A percentile compares a stretch with the other conserved stretches of the same genome.
phyloP scores from a whole-genome alignment of 176 grass and related monocot genomes.

The Aechmea fasciata region DNA sequence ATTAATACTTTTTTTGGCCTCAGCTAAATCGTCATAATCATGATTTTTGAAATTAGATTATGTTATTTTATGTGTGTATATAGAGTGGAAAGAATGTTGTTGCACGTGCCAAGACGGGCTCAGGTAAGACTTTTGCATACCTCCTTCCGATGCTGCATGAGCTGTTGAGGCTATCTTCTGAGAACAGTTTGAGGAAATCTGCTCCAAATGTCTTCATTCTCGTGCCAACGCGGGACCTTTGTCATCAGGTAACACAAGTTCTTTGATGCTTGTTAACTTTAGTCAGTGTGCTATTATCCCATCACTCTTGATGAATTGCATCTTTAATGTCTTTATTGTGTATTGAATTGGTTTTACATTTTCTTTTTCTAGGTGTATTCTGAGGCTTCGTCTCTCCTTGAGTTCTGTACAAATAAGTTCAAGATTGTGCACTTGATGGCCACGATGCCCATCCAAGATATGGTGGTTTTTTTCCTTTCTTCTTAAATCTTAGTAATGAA shows the following conservation, averaged over 20 bases:
- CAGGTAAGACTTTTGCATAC: slow-evolving; percentile 86
- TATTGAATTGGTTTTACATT: background rate
- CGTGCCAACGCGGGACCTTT: slow-evolving; percentile 79
- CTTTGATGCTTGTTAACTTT: background rate
- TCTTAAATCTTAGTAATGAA: background rate
- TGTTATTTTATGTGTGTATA: slow-evolving; percentile 10
- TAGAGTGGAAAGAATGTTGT: slow-evolving; percentile 97
- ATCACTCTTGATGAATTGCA: background rate
- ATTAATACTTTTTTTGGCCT: background rate
- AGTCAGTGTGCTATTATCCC: background rate
- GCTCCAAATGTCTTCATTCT: slow-evolving; percentile 69
- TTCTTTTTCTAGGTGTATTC: slow-evolving; percentile 43
- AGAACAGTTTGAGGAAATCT: slow-evolving; percentile 45
- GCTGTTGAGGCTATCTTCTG: slow-evolving; percentile 60
- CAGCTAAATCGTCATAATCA: background rate
- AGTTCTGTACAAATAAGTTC: slow-evolving; percentile 72
- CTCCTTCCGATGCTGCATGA: slow-evolving; percentile 76
- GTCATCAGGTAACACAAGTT: slow-evolving; percentile 53
- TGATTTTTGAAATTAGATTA: background rate
- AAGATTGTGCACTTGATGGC: slow-evolving; percentile 64
- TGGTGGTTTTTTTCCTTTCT: slow-evolving; percentile 40
- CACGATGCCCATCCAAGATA: slow-evolving; percentile 63
- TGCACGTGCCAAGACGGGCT: slow-evolving; percentile 79
- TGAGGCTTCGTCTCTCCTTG: slow-evolving; percentile 68
- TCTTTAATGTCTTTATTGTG: too few species aligned